Evolutionary conservation across 2,329 filamentous ascomycete genomes (phyloP).

Genomic region (Aspergillus thermomutatus): DNA sequence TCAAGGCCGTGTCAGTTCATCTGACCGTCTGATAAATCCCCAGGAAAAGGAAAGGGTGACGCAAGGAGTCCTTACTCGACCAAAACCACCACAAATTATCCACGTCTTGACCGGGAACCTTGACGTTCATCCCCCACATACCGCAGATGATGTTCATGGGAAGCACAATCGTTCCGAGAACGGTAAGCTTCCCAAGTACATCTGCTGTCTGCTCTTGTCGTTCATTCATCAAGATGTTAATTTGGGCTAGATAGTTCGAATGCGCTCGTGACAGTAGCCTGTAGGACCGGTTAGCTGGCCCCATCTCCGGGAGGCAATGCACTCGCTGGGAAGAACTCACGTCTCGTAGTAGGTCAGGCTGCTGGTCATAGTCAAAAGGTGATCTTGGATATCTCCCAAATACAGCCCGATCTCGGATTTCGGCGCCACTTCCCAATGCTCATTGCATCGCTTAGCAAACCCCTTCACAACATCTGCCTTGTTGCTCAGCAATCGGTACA

Average conservation of each 20-base stretch:
- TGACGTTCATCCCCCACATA: constrained; percentile 98
- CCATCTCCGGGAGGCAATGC: constrained; percentile 1
- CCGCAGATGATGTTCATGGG: constrained; percentile 99
- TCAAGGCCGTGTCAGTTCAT: constrained; percentile 3
- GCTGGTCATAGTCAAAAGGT: constrained; percentile 97
- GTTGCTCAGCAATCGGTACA: constrained; percentile 89
- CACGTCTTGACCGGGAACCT: constrained; percentile 85
- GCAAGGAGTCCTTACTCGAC: constrained; percentile 42
- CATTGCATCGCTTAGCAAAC: constrained; percentile 96
- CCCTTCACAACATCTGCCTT: constrained; percentile 99
- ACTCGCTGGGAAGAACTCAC: constrained; percentile 49
- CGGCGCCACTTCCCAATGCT: constrained; percentile 95
- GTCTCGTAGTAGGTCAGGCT: constrained; percentile 96
- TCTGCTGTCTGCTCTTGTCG: constrained; percentile 93
- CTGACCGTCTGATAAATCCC: neutral
- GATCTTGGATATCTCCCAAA: constrained; percentile 96
- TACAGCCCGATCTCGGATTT: constrained; percentile 96
- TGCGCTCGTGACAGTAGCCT: constrained; percentile 89
- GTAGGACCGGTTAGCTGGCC: constrained; percentile 11
- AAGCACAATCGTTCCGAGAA: constrained; percentile 92
- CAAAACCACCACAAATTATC: constrained; percentile 77
- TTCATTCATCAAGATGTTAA: constrained; percentile 99
- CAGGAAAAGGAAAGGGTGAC: neutral
- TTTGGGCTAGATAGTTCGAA: constrained; percentile 97
- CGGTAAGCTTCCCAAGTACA: constrained; percentile 89